Percentiles rank a stretch among this genome's conserved stretches.
Evolutionary conservation across 306 rosid species (phyloP).

Genomic region (Hippophae tibetana): DNA sequence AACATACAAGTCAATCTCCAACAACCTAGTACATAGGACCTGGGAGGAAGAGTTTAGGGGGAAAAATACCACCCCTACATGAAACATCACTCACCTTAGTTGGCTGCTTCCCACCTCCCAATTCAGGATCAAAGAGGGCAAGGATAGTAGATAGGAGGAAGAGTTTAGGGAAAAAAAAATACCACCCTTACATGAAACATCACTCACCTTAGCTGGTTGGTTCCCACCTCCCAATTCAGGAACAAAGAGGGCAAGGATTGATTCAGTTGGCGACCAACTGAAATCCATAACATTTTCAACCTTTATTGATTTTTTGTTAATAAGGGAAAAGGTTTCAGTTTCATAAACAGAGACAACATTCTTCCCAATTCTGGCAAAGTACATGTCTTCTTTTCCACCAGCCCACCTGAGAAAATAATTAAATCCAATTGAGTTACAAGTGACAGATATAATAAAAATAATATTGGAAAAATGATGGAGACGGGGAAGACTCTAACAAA

Average conservation of each 20-base stretch:
- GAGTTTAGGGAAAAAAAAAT: not conserved
- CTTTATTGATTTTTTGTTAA: conserved; percentile 78
- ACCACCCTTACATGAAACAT: not conserved
- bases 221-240: conserved; percentile 93
- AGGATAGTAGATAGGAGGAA: conserved; percentile 13
- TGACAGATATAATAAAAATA: not conserved
- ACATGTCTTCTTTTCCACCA: conserved; percentile 70
- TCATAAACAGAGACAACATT: conserved; percentile 70
- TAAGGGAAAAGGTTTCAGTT: conserved; percentile 72
- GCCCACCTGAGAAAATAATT: conserved; percentile 54
- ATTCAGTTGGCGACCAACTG: conserved; percentile 89
- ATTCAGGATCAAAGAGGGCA: conserved; percentile 82
- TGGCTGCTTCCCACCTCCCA: conserved; percentile 92
- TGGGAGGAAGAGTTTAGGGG: not conserved
- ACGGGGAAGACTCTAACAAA: not conserved
- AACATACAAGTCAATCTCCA: conserved; percentile 4
- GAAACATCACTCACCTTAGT: conserved; percentile 50
- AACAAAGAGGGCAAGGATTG: conserved; percentile 78
- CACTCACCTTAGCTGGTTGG: conserved; percentile 84
- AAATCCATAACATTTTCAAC: conserved; percentile 88
- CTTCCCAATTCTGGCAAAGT: conserved; percentile 89
- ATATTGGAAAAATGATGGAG: not conserved
- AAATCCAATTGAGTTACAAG: not conserved
- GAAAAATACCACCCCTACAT: not conserved
- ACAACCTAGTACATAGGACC: not conserved